Conservation (phyloP, 805 yeast species). For the Yarrowia sp. region DNA sequence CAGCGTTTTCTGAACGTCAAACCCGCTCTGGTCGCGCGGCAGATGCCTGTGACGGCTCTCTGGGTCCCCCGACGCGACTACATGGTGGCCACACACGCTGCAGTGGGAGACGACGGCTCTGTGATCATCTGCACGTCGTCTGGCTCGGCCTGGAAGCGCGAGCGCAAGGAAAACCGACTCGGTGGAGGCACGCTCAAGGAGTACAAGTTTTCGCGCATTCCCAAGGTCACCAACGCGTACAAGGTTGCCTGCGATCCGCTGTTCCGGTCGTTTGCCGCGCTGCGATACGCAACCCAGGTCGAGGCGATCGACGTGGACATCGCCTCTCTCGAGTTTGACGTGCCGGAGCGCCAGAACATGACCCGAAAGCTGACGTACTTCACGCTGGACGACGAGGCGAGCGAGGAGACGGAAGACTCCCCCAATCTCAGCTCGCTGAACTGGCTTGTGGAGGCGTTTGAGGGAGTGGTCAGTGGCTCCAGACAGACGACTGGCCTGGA, state of each 20-base stretch:
- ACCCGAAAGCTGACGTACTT: slow-evolving; percentile 22
- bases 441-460: slow-evolving; percentile 24
- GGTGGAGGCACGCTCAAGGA: slow-evolving; percentile 39
- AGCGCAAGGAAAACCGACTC: slow-evolving; percentile 31
- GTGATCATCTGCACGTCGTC: slow-evolving; percentile 62
- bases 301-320: slow-evolving; percentile 54
- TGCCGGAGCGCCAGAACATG: slow-evolving; percentile 55
- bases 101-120: slow-evolving; percentile 65
- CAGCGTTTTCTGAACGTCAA: slow-evolving; percentile 30
- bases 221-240: slow-evolving; percentile 54
- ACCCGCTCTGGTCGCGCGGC: slow-evolving; percentile 28
- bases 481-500: slow-evolving; percentile 32
- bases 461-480: neutral
- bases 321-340: slow-evolving; percentile 51
- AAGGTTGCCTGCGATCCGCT: slow-evolving; percentile 63
- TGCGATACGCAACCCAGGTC: slow-evolving; percentile 60
- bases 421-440: slow-evolving; percentile 3
- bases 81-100: slow-evolving; percentile 63
- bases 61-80: slow-evolving; percentile 45
- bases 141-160: slow-evolving; percentile 58
- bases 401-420: slow-evolving; percentile 8
- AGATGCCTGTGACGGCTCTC: slow-evolving; percentile 28
- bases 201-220: slow-evolving; percentile 55
- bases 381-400: slow-evolving; percentile 8
- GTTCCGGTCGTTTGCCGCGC: slow-evolving; percentile 64